These are phyloP conservation scores for Amaranthus cruentus DNA, from an alignment of 148 eudicot genomes.

Conservation along the genomic window DNA sequence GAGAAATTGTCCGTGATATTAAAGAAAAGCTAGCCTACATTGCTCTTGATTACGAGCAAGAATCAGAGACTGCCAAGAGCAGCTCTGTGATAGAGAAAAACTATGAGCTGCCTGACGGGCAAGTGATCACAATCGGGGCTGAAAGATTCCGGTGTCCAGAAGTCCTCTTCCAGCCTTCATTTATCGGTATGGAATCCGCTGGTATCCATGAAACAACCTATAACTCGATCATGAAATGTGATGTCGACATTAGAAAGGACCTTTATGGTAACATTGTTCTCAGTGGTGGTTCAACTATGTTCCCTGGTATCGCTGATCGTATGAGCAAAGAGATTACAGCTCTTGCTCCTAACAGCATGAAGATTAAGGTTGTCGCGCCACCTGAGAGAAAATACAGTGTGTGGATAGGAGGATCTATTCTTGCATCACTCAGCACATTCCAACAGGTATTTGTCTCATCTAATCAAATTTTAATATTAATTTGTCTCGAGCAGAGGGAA, in stretches of 20 bases:
- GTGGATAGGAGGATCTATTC: conserved; percentile 38
- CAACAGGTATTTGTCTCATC: conserved; percentile 24
- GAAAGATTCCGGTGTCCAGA: conserved; percentile 35
- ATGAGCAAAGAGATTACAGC: conserved; percentile 35
- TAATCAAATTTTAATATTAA: no score
- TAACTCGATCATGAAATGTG: conserved; percentile 34
- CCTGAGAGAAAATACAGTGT: conserved; percentile 35
- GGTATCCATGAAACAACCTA: conserved; percentile 33
- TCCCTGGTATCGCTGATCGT: conserved; percentile 36
- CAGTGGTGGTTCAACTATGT: conserved; percentile 37
- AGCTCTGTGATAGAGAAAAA: conserved; percentile 32
- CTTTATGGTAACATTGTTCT: conserved; percentile 35
- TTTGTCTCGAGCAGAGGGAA: no score
- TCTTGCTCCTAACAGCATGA: conserved; percentile 35
- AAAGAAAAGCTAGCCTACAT: conserved; percentile 34
- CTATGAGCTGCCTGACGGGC: conserved; percentile 33
- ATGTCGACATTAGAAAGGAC: conserved; percentile 27
- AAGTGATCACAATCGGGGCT: conserved; percentile 31
- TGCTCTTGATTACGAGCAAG: conserved; percentile 34
- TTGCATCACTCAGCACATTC: conserved; percentile 33
- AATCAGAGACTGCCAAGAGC: conserved; percentile 26
- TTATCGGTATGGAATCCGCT: conserved; percentile 20
- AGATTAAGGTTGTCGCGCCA: conserved; percentile 34
- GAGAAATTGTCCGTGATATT: conserved; percentile 33
- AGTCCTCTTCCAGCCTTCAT: conserved; percentile 31